Evolutionary conservation across 352 stramenopile genomes (phyloP).

Genomic region (Thalassiosira mediterranea): DNA sequence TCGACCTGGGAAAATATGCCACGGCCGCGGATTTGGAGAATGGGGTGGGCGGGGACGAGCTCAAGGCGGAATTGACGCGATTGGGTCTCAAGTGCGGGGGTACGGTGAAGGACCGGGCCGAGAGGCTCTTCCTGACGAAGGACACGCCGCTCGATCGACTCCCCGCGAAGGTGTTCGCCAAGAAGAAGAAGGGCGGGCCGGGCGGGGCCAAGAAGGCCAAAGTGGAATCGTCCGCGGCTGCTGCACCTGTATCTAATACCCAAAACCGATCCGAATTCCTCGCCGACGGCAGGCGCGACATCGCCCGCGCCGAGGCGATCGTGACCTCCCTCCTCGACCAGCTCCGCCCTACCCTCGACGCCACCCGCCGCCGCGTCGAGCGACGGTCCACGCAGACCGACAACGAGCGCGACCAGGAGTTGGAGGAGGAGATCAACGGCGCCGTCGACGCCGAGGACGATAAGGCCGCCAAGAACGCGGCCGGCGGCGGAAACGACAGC

Average conservation of each 20-base stretch:
- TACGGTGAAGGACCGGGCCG: slow-evolving; percentile 89
- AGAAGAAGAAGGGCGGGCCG: slow-evolving; percentile 48
- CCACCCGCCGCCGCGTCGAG: slow-evolving; percentile 78
- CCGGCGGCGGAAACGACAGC: slow-evolving; percentile 57
- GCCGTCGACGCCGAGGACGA: slow-evolving; percentile 59
- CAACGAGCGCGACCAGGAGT: slow-evolving; percentile 85
- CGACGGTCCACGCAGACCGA: slow-evolving; percentile 84
- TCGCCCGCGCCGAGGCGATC: slow-evolving; percentile 72
- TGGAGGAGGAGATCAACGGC: slow-evolving; percentile 84
- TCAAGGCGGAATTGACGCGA: slow-evolving; percentile 91
- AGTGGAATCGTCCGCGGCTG: too few relatives aligned
- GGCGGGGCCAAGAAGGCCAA: slow-evolving; percentile 7
- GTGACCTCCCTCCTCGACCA: slow-evolving; percentile 76
- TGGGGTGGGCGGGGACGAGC: slow-evolving; percentile 87
- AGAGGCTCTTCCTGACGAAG: slow-evolving; percentile 91
- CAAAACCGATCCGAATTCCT: slow-evolving; percentile 4
- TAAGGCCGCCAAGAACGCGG: slow-evolving; percentile 49
- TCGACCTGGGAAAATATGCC: slow-evolving; percentile 67
- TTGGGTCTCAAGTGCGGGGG: slow-evolving; percentile 96
- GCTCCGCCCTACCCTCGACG: slow-evolving; percentile 74
- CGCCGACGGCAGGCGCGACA: slow-evolving; percentile 67
- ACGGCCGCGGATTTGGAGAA: slow-evolving; percentile 85
- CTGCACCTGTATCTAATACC: not conserved
- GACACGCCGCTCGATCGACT: slow-evolving; percentile 91
- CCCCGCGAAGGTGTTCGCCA: slow-evolving; percentile 81